phyloP scores from a whole-genome alignment of 345 rosid species.

The Trapa incisa region DNA sequence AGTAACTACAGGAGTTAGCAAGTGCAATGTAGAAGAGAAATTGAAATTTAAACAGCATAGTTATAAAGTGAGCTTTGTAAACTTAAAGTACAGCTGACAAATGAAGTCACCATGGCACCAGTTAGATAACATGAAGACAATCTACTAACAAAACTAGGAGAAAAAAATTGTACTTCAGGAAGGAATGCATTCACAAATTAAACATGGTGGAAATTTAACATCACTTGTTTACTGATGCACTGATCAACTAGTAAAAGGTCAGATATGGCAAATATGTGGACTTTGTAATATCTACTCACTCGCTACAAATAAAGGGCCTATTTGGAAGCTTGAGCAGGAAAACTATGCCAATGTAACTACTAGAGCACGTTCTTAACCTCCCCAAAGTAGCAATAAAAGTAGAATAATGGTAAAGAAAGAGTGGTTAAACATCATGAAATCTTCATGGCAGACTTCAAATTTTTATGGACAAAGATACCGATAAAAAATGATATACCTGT shows the following conservation, averaged over 20 bases:
- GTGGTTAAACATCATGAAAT: not conserved
- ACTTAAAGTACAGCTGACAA: not conserved
- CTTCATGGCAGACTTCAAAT: not conserved
- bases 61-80: not conserved
- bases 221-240: not conserved
- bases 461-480: too few species aligned
- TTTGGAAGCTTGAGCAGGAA: not conserved
- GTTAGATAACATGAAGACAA: not conserved
- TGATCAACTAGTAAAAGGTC: not conserved
- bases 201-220: not conserved
- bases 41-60: too few species aligned
- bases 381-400: not conserved
- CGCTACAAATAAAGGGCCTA: not conserved
- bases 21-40: not conserved
- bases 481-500: conserved; percentile 30
- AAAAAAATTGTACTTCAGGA: not conserved
- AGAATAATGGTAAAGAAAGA: too few species aligned
- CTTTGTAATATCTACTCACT: not conserved
- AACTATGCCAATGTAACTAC: not conserved
- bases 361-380: not conserved
- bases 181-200: not conserved
- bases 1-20: not conserved
- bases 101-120: not conserved
- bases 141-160: not conserved
- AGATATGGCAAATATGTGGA: not conserved